Evolutionary conservation across 2,329 filamentous ascomycete species (phyloP), one percentile per base, ranked within the genome.

Genomic region (Botrytis paeoniae): DNA sequence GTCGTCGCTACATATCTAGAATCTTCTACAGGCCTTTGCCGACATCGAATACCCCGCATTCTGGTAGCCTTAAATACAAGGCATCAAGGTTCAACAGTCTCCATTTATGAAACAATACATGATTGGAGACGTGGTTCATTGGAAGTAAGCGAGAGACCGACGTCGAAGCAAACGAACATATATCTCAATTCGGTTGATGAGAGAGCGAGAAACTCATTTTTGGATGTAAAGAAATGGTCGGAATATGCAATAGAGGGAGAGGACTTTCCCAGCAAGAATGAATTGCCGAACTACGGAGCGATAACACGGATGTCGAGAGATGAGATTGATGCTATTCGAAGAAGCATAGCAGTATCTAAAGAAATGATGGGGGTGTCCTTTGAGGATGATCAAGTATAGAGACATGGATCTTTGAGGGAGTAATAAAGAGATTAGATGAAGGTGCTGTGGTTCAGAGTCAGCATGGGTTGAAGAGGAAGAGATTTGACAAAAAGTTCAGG

Each of bases 211-310:
- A 29, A 3, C 14, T n/a, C 51, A 57, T 14, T 29, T 18, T 18
- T 29, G 14, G 7, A 4, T 57, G 14, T 32, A 14, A 57, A 29
- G 2, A 57, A 57, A 8, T 57, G 51, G n/a, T 29, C n/a, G n/a
- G n/a, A 18, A 9, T 1, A 29, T 29, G 16, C 0, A 6, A 4
- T 3, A 4, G n/a, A 29, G 14, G 51, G 14, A 9, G n/a, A 9
- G 3, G 1, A 16, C 3, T 57, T 18, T 16, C 29, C 9, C 16
- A 3, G 20, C 29, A 60, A 5, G 10, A 12, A 60, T 35, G 20
- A 2, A 7, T 37, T 20, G 10, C 9, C 29, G 5, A 35, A 25
- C 14, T 60, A 60, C 20, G 57, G 57, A 25, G 37, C 57, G 4
- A 60, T 60, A 10, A 22, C 20, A 25, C 20, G 25, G 32, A 20